A percentile compares a stretch with the other conserved stretches of the same genome.
Evolutionary conservation across 352 stramenopile species (phyloP).

Genomic region (Phytopythium montanum): DNA sequence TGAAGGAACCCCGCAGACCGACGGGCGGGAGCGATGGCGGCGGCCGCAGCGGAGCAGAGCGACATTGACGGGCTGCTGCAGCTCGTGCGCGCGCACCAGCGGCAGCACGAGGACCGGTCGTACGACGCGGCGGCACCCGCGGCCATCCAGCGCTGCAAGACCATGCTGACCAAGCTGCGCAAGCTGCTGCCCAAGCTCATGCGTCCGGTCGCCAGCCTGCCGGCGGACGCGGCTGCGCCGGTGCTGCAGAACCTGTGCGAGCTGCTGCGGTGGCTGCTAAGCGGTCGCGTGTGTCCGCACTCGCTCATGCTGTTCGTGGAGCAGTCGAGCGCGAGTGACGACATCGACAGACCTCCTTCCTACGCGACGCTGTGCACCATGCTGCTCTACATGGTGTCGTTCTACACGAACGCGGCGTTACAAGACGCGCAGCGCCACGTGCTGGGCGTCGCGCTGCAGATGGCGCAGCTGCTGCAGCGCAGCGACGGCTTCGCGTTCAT

Average conservation of each 20-base stretch:
- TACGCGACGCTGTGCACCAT: conserved; percentile 56
- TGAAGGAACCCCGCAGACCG: not conserved
- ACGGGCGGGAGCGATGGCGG: not conserved
- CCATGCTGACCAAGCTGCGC: conserved; percentile 61
- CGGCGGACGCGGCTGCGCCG: conserved; percentile 21
- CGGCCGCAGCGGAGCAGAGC: conserved; percentile 35
- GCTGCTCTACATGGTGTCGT: conserved; percentile 73
- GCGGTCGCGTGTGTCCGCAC: conserved; percentile 45
- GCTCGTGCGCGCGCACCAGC: conserved; percentile 41
- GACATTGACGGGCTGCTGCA: conserved; percentile 45
- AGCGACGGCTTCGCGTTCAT: conserved; percentile 54
- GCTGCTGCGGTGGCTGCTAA: conserved; percentile 43
- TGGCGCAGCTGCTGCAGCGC: conserved; percentile 49
- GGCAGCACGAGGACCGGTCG: conserved; percentile 34
- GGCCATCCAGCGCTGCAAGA: conserved; percentile 53
- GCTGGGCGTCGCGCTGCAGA: conserved; percentile 39
- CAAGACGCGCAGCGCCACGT: conserved; percentile 38
- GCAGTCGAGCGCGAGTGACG: conserved; percentile 6
- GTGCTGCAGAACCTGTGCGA: conserved; percentile 58
- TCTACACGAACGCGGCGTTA: conserved; percentile 46
- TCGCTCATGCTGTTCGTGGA: conserved; percentile 61
- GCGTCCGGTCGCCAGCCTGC: conserved; percentile 37
- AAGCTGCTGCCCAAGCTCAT: conserved; percentile 71
- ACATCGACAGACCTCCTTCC: conserved; percentile 21
- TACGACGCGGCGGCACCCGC: conserved; percentile 33